phyloP scores from a whole-genome alignment of 225 moss, liverwort and hornwort genomes.

The Pseudoscleropodium purum region DNA sequence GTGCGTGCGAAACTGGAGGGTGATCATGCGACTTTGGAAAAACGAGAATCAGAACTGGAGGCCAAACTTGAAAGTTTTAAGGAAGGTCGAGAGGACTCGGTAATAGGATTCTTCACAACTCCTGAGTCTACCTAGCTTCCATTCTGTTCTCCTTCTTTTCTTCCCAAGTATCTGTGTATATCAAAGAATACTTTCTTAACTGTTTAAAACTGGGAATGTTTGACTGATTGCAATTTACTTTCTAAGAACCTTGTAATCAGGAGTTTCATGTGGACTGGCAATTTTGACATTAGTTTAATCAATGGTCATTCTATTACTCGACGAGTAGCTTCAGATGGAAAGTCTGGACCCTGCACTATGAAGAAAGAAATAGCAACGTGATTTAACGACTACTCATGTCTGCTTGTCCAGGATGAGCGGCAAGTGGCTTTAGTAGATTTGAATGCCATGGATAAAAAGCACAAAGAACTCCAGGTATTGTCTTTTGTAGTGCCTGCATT shows the following conservation, averaged over 20 bases:
- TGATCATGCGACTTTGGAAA: slow-evolving; percentile 33
- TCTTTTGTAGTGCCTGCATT: not conserved
- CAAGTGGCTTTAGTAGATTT: slow-evolving; percentile 37
- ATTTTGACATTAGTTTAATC: not conserved
- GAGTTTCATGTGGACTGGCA: not conserved
- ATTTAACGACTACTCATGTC: not conserved
- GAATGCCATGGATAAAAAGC: slow-evolving; percentile 39
- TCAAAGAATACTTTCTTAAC: not conserved
- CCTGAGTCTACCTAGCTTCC: not conserved
- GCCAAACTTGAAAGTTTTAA: slow-evolving; percentile 37
- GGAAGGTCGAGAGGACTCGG: slow-evolving; percentile 66
- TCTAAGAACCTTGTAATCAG: not conserved
- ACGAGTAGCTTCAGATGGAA: not conserved
- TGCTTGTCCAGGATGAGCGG: slow-evolving; percentile 39
- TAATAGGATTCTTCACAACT: not conserved
- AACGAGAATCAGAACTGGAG: slow-evolving; percentile 45
- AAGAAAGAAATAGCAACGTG: not conserved
- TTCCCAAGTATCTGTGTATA: not conserved
- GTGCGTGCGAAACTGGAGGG: slow-evolving; percentile 43
- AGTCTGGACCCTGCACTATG: not conserved
- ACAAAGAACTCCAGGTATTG: slow-evolving; percentile 48
- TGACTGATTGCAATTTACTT: not conserved
- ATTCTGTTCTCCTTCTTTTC: not conserved
- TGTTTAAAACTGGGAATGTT: too few relatives aligned
- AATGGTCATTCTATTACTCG: not conserved